Conservation (phyloP, 805 yeast genomes). For the Candida arabinofermentans region DNA sequence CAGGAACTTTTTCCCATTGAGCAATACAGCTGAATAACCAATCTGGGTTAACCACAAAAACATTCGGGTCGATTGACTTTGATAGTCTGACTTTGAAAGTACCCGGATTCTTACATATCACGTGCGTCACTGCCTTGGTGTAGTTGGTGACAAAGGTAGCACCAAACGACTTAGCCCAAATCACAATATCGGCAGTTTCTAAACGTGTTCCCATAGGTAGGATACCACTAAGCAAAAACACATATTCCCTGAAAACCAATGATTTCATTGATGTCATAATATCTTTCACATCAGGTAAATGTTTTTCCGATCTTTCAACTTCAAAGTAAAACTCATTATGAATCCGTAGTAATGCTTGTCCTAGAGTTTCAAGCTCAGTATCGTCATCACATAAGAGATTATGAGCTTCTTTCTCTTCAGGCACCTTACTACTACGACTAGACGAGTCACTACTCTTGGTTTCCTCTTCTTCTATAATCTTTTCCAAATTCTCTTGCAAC, state of each 20-base stretch:
- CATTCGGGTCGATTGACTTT: conserved; percentile 50
- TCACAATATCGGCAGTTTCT: conserved; percentile 78
- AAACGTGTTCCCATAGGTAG: conserved; percentile 76
- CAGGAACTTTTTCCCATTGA: conserved; percentile 69
- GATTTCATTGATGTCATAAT: conserved; percentile 74
- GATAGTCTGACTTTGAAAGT: conserved; percentile 87
- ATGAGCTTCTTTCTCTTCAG: conserved; percentile 30
- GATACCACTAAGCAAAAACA: conserved; percentile 82
- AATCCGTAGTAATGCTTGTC: conserved; percentile 56
- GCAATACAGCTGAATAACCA: conserved; percentile 90
- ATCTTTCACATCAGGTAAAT: conserved; percentile 57
- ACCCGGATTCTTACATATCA: conserved; percentile 73
- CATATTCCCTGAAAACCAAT: conserved; percentile 61
- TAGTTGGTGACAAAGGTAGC: conserved; percentile 76
- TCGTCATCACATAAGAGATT: conserved; percentile 76
- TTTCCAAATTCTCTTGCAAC: conserved; percentile 69
- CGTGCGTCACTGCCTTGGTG: conserved; percentile 75
- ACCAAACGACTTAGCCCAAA: conserved; percentile 91
- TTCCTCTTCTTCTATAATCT: conserved; percentile 35
- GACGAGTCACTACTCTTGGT: conserved; percentile 15
- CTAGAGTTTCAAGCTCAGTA: conserved; percentile 62
- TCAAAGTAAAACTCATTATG: conserved; percentile 64
- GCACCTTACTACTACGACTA: neutral
- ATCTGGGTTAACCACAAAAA: conserved; percentile 81
- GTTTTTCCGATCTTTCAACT: conserved; percentile 31